Evolutionary conservation across 2,329 filamentous ascomycete species (phyloP), one percentile per base, ranked within the genome.

Genomic region (Dactylellina cionopaga): DNA sequence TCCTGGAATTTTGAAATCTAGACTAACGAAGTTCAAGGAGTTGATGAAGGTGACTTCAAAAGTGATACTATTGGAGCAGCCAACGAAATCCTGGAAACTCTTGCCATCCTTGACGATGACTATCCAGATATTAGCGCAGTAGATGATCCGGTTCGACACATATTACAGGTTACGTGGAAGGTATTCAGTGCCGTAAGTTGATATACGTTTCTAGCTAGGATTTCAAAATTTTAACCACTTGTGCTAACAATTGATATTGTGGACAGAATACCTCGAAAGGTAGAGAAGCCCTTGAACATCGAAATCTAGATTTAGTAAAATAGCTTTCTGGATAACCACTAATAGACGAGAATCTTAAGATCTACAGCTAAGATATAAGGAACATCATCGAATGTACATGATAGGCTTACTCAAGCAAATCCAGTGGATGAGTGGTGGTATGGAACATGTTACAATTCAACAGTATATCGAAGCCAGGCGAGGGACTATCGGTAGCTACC

Each of bases 1-100:
- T 3, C 10, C 39, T 11, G 24, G 3, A 15, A 15, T 10, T 25
- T 9, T 22, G 22, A 29, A 2, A n/a, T n/a, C 27, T 5, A 39
- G 7, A n/a, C 17, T 49, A 19, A 33, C 3, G 15, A 33, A 15
- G 13, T 58, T 29, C 9, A 44, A 80, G 75, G 74, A 33, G 79
- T 79, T 31, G 78, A 80, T 47, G 78, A 79, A 52, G 79, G 79
- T 1, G 66, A 72, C n/a, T 69, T 79, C 17, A 77, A 74, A 35
- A 62, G 75, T n/a, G 75, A 79, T 46, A 70, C 73, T 1, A 52
- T 62, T 3, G 63, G 64, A 11, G 77, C 79, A 0, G 72, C 76
- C 9, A 51, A 70, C 3, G 75, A 76, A 46, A 76, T 78, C 19
- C 56, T 76, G 9, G 47, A 70, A 17, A 76, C 75, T 9, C 49